A percentile compares a stretch with the other conserved stretches of the same genome.
These are phyloP conservation scores for Syncephalastrum racemosum DNA, from an alignment of 371 early-diverging fungal species.

Conservation along the genomic window DNA sequence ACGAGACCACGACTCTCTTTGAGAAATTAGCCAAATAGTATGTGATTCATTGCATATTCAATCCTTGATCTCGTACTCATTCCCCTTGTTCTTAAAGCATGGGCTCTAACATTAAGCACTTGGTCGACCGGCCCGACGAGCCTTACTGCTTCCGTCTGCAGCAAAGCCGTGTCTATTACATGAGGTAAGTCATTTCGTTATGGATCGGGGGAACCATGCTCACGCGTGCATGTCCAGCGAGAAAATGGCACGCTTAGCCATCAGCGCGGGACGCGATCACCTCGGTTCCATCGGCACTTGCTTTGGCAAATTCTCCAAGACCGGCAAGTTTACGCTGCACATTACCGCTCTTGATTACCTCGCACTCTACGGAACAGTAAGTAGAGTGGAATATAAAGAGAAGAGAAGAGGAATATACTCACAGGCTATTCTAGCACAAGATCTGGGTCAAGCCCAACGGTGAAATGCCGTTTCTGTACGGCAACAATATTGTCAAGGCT, in stretches of 20 bases:
- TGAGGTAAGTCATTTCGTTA: constrained; percentile 57
- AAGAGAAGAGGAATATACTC: not conserved
- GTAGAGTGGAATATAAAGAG: not conserved
- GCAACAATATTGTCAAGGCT: constrained; percentile 98
- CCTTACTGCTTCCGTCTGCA: constrained; percentile 95
- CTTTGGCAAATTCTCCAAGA: constrained; percentile 99
- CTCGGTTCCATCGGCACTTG: constrained; percentile 92
- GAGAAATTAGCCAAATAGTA: constrained; percentile 97
- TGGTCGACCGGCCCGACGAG: constrained; percentile 94
- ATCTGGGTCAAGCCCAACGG: constrained; percentile 99
- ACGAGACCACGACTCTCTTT: constrained; percentile 94
- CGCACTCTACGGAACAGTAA: constrained; percentile 92
- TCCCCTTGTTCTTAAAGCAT: constrained; percentile 58
- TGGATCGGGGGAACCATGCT: not conserved
- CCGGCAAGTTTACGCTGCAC: constrained; percentile 94
- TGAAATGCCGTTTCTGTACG: constrained; percentile 99
- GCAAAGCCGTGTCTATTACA: constrained; percentile 92
- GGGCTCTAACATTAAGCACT: constrained; percentile 91
- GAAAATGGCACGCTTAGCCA: constrained; percentile 86
- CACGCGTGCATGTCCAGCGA: constrained; percentile 57
- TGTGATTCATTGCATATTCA: constrained; percentile 11
- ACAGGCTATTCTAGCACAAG: constrained; percentile 28
- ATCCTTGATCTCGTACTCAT: constrained; percentile 4
- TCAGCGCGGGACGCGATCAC: constrained; percentile 82
- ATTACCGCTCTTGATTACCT: constrained; percentile 93